Percentiles rank a stretch among this genome's conserved stretches.
These are phyloP conservation scores for Coniferiporia sulphurascens DNA, from an alignment of 1,284 basidiomycete species.

Conservation along the genomic window DNA sequence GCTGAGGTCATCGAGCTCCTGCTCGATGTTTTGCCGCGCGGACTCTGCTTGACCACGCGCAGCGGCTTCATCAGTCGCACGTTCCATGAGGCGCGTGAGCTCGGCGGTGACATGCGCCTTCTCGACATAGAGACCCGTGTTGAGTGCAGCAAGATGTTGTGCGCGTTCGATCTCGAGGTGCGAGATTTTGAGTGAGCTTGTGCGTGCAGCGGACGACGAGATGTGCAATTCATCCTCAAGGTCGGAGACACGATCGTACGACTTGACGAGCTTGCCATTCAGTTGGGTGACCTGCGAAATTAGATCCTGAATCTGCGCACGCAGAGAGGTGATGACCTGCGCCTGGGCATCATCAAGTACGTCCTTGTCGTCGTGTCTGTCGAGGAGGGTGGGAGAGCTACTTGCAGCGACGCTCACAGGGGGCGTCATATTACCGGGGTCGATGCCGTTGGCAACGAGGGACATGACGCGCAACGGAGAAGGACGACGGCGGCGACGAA, in stretches of 20 bases:
- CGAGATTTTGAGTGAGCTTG: slow-evolving; percentile 57
- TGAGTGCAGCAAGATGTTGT: slow-evolving; percentile 73
- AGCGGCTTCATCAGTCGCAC: slow-evolving; percentile 89
- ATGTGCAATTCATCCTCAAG: slow-evolving; percentile 89
- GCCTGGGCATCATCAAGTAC: slow-evolving; percentile 53
- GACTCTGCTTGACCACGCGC: slow-evolving; percentile 87
- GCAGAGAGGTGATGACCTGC: slow-evolving; percentile 73
- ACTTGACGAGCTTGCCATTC: slow-evolving; percentile 88
- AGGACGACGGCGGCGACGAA: slow-evolving; percentile 15
- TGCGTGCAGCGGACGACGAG: slow-evolving; percentile 50
- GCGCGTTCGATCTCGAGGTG: slow-evolving; percentile 72
- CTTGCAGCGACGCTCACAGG: slow-evolving; percentile 8
- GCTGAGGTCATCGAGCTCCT: slow-evolving; percentile 90
- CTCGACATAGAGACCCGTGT: slow-evolving; percentile 90
- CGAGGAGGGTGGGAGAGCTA: slow-evolving; percentile 12
- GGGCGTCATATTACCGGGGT: neutral
- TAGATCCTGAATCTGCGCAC: slow-evolving; percentile 79
- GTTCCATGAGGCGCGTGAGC: slow-evolving; percentile 91
- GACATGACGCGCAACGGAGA: slow-evolving; percentile 13
- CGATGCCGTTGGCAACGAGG: slow-evolving; percentile 8
- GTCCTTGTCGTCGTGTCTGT: slow-evolving; percentile 1
- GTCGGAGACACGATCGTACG: slow-evolving; percentile 89
- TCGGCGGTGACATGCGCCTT: slow-evolving; percentile 87
- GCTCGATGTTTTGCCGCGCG: slow-evolving; percentile 77
- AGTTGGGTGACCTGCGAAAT: slow-evolving; percentile 87